Percentiles rank a stretch among this genome's conserved stretches.
Conservation (phyloP, 139 green algal genomes). For the Tetratostichococcus sp. region DNA sequence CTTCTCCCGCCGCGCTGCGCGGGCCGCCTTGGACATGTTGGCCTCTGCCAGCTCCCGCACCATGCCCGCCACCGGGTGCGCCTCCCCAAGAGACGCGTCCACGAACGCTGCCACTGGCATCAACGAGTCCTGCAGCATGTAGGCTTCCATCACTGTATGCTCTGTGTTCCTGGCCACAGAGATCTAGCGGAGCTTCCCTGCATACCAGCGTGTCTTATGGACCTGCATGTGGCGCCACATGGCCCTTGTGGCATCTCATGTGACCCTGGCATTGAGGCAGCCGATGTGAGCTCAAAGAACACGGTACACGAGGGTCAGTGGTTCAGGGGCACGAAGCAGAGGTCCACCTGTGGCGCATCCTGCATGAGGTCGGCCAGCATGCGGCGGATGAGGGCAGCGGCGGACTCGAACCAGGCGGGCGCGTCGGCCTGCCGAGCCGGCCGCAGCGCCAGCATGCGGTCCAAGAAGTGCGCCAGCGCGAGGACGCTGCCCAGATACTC, state of each 20-base stretch:
- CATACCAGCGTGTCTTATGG: no score
- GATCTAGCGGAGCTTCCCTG: no score
- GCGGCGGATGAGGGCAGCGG: constrained; percentile 8
- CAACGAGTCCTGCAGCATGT: constrained; percentile 26
- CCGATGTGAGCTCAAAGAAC: no score
- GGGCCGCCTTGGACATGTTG: constrained; percentile 29
- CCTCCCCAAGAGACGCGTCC: constrained; percentile 10
- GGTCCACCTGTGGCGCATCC: constrained; percentile 17
- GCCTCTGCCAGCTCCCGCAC: constrained; percentile 13
- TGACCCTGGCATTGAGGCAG: no score
- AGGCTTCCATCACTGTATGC: no score
- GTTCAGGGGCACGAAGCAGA: no score
- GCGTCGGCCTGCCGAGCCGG: constrained; percentile 32
- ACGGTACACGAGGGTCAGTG: no score
- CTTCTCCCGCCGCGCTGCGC: constrained; percentile 12
- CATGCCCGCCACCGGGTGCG: constrained; percentile 17
- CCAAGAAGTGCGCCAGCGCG: constrained; percentile 42
- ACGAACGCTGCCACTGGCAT: constrained; percentile 12
- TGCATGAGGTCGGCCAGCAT: constrained; percentile 9
- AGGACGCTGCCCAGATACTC: constrained; percentile 16
- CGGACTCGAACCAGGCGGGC: constrained; percentile 46
- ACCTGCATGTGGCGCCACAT: no score
- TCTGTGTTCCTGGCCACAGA: no score
- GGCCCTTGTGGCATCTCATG: no score
- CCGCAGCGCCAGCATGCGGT: constrained; percentile 24